Evolutionary conservation across 2,329 filamentous ascomycete genomes (phyloP), one percentile per base, ranked within the genome.

Genomic region (Cordyceps tenuipes): DNA sequence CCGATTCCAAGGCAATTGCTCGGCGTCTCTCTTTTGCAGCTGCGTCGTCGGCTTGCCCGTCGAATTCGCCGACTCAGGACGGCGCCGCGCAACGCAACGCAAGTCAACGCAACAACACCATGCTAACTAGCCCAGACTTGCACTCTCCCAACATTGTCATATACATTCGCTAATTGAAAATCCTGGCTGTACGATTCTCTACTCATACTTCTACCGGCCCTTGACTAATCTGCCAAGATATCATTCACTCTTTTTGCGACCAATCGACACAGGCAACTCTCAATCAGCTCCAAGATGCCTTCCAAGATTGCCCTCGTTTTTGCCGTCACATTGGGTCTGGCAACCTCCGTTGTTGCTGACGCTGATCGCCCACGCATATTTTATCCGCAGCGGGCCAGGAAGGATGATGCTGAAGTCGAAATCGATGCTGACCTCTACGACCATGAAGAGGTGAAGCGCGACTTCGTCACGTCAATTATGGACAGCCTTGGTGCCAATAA

Each of bases 381-480:
- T 69, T 84, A 80, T 63, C 82, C 82, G 13, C 76, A 79, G 60
- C 76, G 82, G 48, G 74, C 85, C 66, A 84, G 79, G 72, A 77
- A 81, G 59, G 73, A 79, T 61, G 68, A 68, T 56, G 59, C 66
- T 26, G 61, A 69, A 48, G 63, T 66, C 15, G 47, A 51, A 12
- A 63, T 65, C 21, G 47, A 51, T 17, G 46, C 57, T 43, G 58
- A 65, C 55, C 8, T 46, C 34, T 56, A 63, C 34, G 56, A 63
- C 26, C 39, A 53, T n/a, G 49, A 54, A 8, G 39, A 53, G 43
- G 51, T 51, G 48, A 59, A 59, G 57, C 57, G 57, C n/a, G 57
- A 48, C 47, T 43, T 59, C 5, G 41, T 53, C 49, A 47, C 41
- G 29, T 51, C 51, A 41, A 9, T 57, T 9, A 31, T 60, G 54